Conservation (phyloP, 352 stramenopile species). For the Thalassiosira mediterranea region DNA sequence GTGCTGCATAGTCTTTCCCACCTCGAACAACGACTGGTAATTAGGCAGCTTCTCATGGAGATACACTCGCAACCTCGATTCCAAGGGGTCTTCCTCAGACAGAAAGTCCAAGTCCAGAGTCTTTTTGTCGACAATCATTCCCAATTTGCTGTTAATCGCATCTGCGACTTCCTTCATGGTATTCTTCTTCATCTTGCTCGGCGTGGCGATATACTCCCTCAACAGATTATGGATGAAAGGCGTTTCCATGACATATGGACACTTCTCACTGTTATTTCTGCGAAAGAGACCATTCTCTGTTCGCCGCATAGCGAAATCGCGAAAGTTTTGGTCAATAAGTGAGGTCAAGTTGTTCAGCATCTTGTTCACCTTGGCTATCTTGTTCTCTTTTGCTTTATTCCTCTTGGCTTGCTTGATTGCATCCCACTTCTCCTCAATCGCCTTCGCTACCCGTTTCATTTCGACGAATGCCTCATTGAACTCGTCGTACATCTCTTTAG, state of each 20-base stretch:
- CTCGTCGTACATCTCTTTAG: slow-evolving; percentile 3
- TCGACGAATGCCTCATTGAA: slow-evolving; percentile 10
- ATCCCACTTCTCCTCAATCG: background rate
- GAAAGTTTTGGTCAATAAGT: background rate
- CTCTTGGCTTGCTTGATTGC: slow-evolving; percentile 1
- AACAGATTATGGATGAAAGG: background rate
- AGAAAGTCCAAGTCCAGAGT: slow-evolving; percentile 5
- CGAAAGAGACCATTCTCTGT: no score
- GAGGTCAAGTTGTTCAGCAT: background rate
- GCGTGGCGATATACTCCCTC: background rate
- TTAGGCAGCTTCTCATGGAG: slow-evolving; percentile 3
- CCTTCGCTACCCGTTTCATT: background rate
- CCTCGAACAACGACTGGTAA: background rate
- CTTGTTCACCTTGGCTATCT: background rate
- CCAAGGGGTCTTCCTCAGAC: slow-evolving; percentile 14
- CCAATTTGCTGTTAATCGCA: background rate
- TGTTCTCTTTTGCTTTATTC: background rate
- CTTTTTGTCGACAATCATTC: background rate
- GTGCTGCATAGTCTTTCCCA: no score
- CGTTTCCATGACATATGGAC: background rate
- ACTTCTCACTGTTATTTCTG: background rate
- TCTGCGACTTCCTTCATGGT: background rate
- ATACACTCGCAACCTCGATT: background rate
- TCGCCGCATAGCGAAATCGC: background rate
- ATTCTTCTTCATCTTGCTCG: slow-evolving; percentile 4